phyloP scores from a whole-genome alignment of 495 filamentous ascomycete genomes.

The Oidiodendron maius region DNA sequence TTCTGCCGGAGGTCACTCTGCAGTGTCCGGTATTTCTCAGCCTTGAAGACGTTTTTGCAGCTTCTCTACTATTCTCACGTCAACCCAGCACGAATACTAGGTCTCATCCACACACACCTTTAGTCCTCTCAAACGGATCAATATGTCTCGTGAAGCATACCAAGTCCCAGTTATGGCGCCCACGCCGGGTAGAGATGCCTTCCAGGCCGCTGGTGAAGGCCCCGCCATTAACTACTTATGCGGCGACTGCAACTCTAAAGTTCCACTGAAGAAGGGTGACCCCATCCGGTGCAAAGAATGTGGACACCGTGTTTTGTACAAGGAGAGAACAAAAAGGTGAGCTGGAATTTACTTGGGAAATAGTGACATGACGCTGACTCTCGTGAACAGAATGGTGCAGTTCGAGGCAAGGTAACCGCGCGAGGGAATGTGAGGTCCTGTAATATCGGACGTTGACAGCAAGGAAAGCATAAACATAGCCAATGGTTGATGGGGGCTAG shows the following conservation, averaged over 20 bases:
- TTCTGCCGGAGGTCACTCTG: too few relatives aligned
- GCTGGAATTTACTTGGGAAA: conserved; percentile 20
- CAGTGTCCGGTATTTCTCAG: background rate
- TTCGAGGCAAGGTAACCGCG: conserved; percentile 80
- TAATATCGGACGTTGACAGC: too few relatives aligned
- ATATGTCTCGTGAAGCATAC: conserved; percentile 58
- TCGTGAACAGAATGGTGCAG: conserved; percentile 73
- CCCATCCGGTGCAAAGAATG: conserved; percentile 94
- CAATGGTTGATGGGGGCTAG: too few relatives aligned
- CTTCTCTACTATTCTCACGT: too few relatives aligned
- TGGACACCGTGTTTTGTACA: conserved; percentile 93
- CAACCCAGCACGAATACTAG: too few relatives aligned
- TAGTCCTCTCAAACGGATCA: too few relatives aligned
- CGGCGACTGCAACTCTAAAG: conserved; percentile 84
- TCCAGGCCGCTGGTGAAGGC: conserved; percentile 30
- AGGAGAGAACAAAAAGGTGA: conserved; percentile 95
- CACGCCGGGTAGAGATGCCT: conserved; percentile 20
- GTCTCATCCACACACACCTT: too few relatives aligned
- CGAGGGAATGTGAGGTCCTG: too few relatives aligned
- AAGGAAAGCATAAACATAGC: too few relatives aligned
- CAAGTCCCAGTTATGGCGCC: conserved; percentile 42
- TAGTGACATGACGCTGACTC: conserved; percentile 8
- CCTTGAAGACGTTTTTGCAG: background rate
- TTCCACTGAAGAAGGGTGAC: conserved; percentile 75
- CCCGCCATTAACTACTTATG: conserved; percentile 76